These are phyloP conservation scores for Aschersonia sp. DNA, from an alignment of 2,329 filamentous ascomycete genomes.

Conservation along the genomic window DNA sequence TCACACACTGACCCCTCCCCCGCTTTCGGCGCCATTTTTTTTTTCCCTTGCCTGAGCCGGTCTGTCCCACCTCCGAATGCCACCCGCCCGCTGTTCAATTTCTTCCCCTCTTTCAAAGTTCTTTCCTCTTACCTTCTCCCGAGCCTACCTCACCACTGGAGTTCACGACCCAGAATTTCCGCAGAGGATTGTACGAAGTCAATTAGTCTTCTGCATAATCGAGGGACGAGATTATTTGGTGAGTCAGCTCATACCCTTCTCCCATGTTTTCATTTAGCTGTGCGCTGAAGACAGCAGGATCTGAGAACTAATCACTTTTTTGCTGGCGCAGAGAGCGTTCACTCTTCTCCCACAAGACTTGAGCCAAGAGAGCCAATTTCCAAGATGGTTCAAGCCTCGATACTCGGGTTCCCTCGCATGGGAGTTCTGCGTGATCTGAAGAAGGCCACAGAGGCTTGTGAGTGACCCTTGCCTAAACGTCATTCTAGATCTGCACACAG, in stretches of 20 bases:
- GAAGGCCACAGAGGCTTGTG: constrained; percentile 95
- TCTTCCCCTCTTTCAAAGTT: constrained; percentile 6
- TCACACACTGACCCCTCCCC: constrained; percentile 9
- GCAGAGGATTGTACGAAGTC: too few relatives aligned
- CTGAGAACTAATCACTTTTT: not conserved
- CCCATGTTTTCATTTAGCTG: too few relatives aligned
- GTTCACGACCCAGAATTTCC: too few relatives aligned
- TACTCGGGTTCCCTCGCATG: constrained; percentile 99
- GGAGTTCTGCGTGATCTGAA: constrained; percentile 97
- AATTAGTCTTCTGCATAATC: too few relatives aligned
- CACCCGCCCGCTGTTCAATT: too few relatives aligned
- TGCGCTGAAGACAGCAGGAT: not conserved
- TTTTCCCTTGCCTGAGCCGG: not conserved
- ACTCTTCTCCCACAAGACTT: not conserved
- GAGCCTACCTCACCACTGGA: too few relatives aligned
- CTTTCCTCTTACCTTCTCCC: not conserved
- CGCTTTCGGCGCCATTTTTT: constrained; percentile 19
- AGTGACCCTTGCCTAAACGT: constrained; percentile 14
- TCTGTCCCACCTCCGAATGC: too few relatives aligned
- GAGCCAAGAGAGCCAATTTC: constrained; percentile 14
- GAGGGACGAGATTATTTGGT: too few relatives aligned
- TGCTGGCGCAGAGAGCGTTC: not conserved
- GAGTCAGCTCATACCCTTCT: too few relatives aligned
- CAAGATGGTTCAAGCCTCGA: constrained; percentile 53
- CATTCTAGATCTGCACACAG: not conserved